Evolutionary conservation across 345 rosid genomes (phyloP), one percentile per base, ranked within the genome.

Genomic region (Camelina laxa): DNA sequence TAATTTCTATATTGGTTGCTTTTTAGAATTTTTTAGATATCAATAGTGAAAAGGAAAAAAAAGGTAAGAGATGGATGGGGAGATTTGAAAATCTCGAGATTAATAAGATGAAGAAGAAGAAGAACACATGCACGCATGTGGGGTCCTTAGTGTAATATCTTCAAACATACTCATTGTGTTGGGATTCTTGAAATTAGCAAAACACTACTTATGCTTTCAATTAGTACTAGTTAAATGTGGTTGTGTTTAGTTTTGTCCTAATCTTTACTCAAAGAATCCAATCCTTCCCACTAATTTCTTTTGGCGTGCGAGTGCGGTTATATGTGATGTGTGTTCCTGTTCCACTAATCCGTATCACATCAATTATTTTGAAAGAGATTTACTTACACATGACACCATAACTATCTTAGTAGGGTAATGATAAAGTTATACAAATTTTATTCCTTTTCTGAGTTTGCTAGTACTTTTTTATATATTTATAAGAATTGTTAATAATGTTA

Each of bases 101-200:
- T 68, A 77, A 76, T 80, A 72, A 67, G 69, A 47, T 42, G 31
- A 31, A 31, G 35, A 33, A 33, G 36, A 33, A 33, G 36, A 33
- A 33, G 36, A 42, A 65, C 82, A 75, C 86, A 82, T 80, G 76
- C 77, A 79, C 39, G 17, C 81, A 78, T 68, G 92, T 85, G 93
- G 96, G 89, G 69, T 81, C 94, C 27, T 66, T 68, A 67, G 30
- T 58, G n/a, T 41, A 42, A 42, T 42, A 61, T 81, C 92, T 84
- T 83, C 60, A 61, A 80, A 80, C 89, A 81, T 75, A 85, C 89
- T 86, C 96, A 83, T 87, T 82, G 79, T 81, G 80, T 80, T 70
- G 47, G 47, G 36, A 70, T 78, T 79, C 80, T 53, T 39, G 80
- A 80, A 33, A 59, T 82, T 65, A 58, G 48, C 78, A 57, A 17